Base-by-base conservation (phyloP, 345 rosid genomes). In the Gossypium herbaceum region DNA sequence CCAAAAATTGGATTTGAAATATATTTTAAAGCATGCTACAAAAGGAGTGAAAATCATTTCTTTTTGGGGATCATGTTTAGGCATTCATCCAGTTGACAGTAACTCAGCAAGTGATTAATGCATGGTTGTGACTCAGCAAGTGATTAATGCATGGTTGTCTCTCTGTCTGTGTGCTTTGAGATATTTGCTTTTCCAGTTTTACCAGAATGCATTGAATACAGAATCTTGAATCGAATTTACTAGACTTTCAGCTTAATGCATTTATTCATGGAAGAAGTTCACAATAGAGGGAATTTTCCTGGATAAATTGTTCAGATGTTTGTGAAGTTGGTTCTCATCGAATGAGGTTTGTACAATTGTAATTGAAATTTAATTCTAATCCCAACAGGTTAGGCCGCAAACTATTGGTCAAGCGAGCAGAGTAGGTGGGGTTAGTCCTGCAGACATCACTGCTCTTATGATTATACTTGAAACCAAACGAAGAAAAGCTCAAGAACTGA, bases 401-500 rank as follows among this genome's bases (percentile, higher is more conserved):
- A 94, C 94, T 25, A 78, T 94, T 19, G 97, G 97, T 70, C 97
- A 92, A 81, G 98, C 98, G 61, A 91, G 94, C 83, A 87, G 98
- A 85, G 97, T 91, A 2, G 98, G 97, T 0, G 98, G 99, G 79
- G 98, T 92, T 17, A 92, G 91, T 84, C 98, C 99, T 13, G 99
- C 99, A 12, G 99, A 92, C 77, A 83, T 95, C 25, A 95, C 98
- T 43, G 98, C 96, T 16, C 88, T 95, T 71, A 90, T 95, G 43
- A 90, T 92, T 62, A 82, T 85, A 80, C 92, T 95, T 39, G 98
- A 95, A 85, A 62, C 92, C n/a, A 88, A 86, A 79, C 69, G 89
- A 73, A 86, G 99, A 81, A 87, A 73, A 81, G 87, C 81, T 76
- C 87, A 86, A 73, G 89, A 81, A 16, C 80, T 78, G 81, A 91